A percentile compares a stretch with the other conserved stretches of the same genome.
These are phyloP conservation scores for Fusarium sp. DNA, from an alignment of 2,329 filamentous ascomycete species.

Conservation along the genomic window DNA sequence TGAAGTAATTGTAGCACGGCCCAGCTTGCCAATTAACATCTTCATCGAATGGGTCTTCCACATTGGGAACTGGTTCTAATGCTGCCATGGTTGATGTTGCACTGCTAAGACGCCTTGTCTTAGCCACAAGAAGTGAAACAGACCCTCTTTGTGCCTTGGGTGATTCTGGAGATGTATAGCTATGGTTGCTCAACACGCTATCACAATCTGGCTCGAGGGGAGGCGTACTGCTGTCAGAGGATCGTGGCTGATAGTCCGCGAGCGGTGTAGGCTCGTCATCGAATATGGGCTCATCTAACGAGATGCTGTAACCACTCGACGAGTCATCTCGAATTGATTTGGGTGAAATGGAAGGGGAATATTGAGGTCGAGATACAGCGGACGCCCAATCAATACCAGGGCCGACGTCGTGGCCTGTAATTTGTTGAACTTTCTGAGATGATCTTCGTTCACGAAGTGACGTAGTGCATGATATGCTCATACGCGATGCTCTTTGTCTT, in stretches of 20 bases:
- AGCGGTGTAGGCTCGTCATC: constrained; percentile 37
- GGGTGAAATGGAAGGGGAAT: constrained; percentile 38
- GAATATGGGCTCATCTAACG: constrained; percentile 39
- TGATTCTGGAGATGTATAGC: constrained; percentile 37
- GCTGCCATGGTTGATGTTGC: constrained; percentile 7
- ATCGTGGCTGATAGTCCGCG: constrained; percentile 30
- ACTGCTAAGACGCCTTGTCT: constrained; percentile 32
- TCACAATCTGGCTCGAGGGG: constrained; percentile 45
- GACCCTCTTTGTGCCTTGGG: constrained; percentile 28
- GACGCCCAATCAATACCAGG: constrained; percentile 38
- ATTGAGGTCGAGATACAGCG: constrained; percentile 8
- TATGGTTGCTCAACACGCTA: constrained; percentile 41
- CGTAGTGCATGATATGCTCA: constrained; percentile 35
- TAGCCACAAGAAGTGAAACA: constrained; percentile 29
- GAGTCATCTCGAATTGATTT: constrained; percentile 40
- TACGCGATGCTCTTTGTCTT: constrained; percentile 31
- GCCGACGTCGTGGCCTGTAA: constrained; percentile 57
- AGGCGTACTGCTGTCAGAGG: constrained; percentile 39
- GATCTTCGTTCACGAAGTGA: constrained; percentile 46
- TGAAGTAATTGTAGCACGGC: constrained; percentile 46
- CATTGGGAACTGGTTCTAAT: constrained; percentile 16
- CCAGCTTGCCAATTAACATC: constrained; percentile 31
- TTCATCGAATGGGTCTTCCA: constrained; percentile 30
- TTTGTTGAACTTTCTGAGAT: constrained; percentile 56
- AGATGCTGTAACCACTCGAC: constrained; percentile 42